A percentile compares a stretch with the other conserved stretches of the same genome.
Conservation (phyloP, 768 basidiomycete species). For the Tylopilus balloui region DNA sequence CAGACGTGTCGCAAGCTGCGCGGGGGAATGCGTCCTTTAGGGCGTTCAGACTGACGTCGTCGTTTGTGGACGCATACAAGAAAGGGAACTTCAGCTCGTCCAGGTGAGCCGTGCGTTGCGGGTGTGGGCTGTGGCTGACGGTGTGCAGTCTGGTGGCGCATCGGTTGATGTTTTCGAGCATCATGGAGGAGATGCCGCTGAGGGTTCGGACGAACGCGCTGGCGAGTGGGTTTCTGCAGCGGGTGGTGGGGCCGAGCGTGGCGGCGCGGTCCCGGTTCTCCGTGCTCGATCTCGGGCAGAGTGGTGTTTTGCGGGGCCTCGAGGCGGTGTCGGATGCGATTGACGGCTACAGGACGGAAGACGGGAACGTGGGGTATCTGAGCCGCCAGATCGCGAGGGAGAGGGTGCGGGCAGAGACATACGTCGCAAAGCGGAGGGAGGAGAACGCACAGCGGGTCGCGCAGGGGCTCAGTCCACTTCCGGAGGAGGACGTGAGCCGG, state of each 20-base stretch:
- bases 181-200: conserved; percentile 82
- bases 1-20: conserved; percentile 74
- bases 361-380: conserved; percentile 87
- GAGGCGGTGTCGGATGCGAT: conserved; percentile 83
- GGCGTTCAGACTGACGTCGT: conserved; percentile 77
- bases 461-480: conserved; percentile 81
- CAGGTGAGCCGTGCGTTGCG: conserved; percentile 48
- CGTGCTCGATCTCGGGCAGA: conserved; percentile 64
- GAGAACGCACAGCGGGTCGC: conserved; percentile 76
- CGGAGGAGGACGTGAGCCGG: conserved; percentile 80
- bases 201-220: conserved; percentile 80
- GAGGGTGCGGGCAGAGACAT: conserved; percentile 70
- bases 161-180: conserved; percentile 78
- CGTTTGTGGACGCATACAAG: conserved; percentile 80
- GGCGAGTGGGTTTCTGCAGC: conserved; percentile 72
- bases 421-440: conserved; percentile 81
- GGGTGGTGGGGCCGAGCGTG: conserved; percentile 46
- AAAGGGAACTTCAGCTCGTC: conserved; percentile 78
- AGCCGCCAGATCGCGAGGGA: conserved; percentile 86
- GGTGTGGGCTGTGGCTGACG: conserved; percentile 3
- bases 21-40: conserved; percentile 86
- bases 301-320: conserved; percentile 68
- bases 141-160: conserved; percentile 65
- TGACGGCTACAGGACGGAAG: conserved; percentile 84
- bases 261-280: conserved; percentile 49